Percentiles rank a stretch among this genome's conserved stretches.
These are phyloP conservation scores for Trypanosoma congolense DNA, from an alignment of 208 protist genomes.

Conservation along the genomic window DNA sequence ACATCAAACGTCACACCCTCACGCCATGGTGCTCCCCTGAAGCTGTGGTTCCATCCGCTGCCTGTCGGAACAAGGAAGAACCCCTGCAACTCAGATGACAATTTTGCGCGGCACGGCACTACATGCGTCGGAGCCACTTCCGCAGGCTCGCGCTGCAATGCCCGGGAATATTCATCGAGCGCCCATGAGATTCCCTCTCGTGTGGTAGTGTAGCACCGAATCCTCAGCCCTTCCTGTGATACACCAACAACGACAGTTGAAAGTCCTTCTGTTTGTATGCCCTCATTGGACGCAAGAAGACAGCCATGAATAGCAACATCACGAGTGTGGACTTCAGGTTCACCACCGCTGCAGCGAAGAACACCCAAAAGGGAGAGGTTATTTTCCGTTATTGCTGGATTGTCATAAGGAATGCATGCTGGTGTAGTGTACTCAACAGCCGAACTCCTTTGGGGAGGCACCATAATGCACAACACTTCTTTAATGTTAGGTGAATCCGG, in stretches of 20 bases:
- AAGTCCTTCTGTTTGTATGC: conserved; percentile 46
- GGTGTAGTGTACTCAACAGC: conserved; percentile 62
- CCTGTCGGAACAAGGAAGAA: conserved; percentile 80
- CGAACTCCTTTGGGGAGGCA: conserved; percentile 80
- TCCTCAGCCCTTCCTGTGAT: conserved; percentile 58
- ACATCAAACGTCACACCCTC: conserved; percentile 77
- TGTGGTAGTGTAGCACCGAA: conserved; percentile 78
- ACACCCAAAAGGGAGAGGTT: conserved; percentile 76
- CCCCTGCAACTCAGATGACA: conserved; percentile 55
- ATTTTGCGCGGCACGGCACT: conserved; percentile 47
- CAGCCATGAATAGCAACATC: conserved; percentile 80
- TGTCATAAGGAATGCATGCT: conserved; percentile 51
- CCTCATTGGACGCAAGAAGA: conserved; percentile 62
- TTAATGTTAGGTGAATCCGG: conserved; percentile 81
- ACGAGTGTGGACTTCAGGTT: conserved; percentile 61
- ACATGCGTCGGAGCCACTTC: conserved; percentile 54
- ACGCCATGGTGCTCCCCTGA: conserved; percentile 74
- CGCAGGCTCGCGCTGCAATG: conserved; percentile 47
- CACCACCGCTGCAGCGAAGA: conserved; percentile 64
- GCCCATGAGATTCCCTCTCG: conserved; percentile 77
- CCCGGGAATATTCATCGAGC: conserved; percentile 35
- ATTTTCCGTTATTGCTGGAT: conserved; percentile 52
- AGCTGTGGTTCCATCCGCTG: conserved; percentile 83
- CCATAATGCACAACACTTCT: conserved; percentile 81
- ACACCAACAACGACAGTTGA: conserved; percentile 41